Conservation (phyloP, 192 early-diverging fungal genomes). For the Podila verticillata region DNA sequence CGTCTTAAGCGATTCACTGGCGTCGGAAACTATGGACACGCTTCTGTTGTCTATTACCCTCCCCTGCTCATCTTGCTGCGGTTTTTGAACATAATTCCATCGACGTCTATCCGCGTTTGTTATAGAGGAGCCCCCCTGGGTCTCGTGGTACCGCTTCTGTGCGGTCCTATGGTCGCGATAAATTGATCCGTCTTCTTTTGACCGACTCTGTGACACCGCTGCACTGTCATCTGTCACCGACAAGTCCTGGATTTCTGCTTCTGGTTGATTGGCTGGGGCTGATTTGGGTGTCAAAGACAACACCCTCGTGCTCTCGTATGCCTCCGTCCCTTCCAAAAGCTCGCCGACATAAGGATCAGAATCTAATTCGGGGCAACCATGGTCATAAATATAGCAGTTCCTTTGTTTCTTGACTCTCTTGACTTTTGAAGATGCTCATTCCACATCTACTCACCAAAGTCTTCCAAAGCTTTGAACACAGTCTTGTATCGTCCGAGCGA, state of each 20-base stretch:
- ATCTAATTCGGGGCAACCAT: not conserved
- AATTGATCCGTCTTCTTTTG: not conserved
- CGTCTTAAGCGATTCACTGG: no score
- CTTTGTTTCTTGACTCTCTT: no score
- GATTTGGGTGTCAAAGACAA: constrained; percentile 4
- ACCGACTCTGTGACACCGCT: not conserved
- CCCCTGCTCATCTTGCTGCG: no score
- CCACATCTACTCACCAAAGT: not conserved
- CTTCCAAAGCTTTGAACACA: constrained; percentile 18
- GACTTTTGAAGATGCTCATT: not conserved
- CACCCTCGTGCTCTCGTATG: constrained; percentile 19
- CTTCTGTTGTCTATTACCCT: no score
- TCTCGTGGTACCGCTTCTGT: not conserved
- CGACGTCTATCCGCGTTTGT: no score
- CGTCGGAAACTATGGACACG: no score
- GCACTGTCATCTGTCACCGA: constrained; percentile 8
- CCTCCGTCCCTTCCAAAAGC: constrained; percentile 19
- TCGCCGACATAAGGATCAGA: not conserved
- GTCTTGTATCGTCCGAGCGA: constrained; percentile 22
- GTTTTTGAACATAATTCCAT: no score
- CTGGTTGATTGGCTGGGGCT: constrained; percentile 23
- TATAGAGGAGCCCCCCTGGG: no score
- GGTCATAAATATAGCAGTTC: not conserved
- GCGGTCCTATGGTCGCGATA: not conserved
- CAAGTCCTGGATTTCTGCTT: constrained; percentile 20